These are phyloP conservation scores for Lachancea fermentati DNA, from an alignment of 805 yeast genomes.

Conservation along the genomic window DNA sequence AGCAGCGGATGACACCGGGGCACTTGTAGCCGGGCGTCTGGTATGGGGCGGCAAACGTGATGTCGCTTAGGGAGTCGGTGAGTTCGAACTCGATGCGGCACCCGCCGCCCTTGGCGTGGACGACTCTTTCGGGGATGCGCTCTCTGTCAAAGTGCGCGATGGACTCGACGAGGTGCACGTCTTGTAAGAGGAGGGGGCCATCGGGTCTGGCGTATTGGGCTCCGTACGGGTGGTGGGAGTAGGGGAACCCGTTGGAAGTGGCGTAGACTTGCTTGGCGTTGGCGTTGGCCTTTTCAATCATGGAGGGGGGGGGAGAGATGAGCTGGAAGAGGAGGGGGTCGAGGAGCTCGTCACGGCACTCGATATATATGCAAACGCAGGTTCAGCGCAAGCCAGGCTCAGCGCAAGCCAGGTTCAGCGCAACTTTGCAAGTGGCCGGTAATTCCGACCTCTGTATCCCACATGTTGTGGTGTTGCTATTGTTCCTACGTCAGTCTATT, in stretches of 20 bases:
- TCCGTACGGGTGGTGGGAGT: conserved; percentile 47
- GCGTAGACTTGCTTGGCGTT: conserved; percentile 28
- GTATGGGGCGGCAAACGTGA: conserved; percentile 41
- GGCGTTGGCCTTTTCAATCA: conserved; percentile 7
- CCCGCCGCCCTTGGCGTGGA: conserved; percentile 64
- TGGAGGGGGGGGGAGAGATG: no score
- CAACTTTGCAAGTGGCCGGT: no score
- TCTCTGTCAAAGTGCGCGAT: conserved; percentile 59
- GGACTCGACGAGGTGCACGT: conserved; percentile 49
- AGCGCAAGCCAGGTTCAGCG: no score
- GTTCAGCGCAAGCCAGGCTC: no score
- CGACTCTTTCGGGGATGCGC: conserved; percentile 62
- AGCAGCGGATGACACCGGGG: conserved; percentile 45
- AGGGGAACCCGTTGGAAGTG: conserved; percentile 51
- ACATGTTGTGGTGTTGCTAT: no score
- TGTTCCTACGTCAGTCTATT: no score
- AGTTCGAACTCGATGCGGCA: conserved; percentile 55
- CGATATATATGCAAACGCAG: no score
- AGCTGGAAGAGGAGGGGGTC: no score
- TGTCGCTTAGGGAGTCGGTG: conserved; percentile 51
- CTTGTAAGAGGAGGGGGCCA: conserved; percentile 58
- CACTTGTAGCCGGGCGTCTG: conserved; percentile 38
- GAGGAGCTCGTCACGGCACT: no score
- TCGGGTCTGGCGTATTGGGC: conserved; percentile 47
- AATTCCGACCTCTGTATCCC: no score